These are phyloP conservation scores for Aspergillus sp. DNA, from an alignment of 2,329 filamentous ascomycete species.

Conservation along the genomic window DNA sequence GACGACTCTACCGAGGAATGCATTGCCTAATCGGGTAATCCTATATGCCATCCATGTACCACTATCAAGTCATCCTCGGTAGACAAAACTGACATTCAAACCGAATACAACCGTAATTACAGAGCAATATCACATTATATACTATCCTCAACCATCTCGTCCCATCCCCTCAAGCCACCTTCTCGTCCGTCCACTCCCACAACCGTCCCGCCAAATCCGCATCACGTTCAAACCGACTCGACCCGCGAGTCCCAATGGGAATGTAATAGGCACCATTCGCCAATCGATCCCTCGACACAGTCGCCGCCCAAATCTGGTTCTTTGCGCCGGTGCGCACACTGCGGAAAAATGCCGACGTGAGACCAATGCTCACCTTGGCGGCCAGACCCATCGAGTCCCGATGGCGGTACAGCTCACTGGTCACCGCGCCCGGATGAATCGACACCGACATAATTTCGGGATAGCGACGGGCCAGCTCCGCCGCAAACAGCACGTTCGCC, in stretches of 20 bases:
- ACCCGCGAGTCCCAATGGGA: slow-evolving; percentile 35
- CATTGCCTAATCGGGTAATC: slow-evolving; percentile 16
- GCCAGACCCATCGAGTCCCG: slow-evolving; percentile 23
- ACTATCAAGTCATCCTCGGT: too few relatives aligned
- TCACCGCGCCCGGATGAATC: slow-evolving; percentile 50
- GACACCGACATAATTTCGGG: slow-evolving; percentile 45
- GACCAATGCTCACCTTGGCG: slow-evolving; percentile 19
- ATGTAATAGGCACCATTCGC: slow-evolving; percentile 42
- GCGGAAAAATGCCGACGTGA: slow-evolving; percentile 28
- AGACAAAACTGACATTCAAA: too few relatives aligned
- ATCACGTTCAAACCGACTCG: slow-evolving; percentile 28
- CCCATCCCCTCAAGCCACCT: slow-evolving; percentile 17
- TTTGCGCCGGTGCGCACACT: slow-evolving; percentile 34
- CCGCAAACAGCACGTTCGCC: slow-evolving; percentile 48
- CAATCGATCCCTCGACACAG: slow-evolving; percentile 28
- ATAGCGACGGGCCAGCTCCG: slow-evolving; percentile 45
- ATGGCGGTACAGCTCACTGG: slow-evolving; percentile 39
- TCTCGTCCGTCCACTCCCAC: slow-evolving; percentile 46
- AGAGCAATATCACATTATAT: not conserved
- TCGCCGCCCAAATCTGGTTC: slow-evolving; percentile 43
- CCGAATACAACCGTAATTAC: not conserved
- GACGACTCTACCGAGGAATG: too few relatives aligned
- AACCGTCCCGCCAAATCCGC: slow-evolving; percentile 30
- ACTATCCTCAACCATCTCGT: not conserved
- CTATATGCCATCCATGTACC: not conserved